Base-by-base conservation (phyloP, 345 rosid genomes). In the Bruguiera gymnorhiza region DNA sequence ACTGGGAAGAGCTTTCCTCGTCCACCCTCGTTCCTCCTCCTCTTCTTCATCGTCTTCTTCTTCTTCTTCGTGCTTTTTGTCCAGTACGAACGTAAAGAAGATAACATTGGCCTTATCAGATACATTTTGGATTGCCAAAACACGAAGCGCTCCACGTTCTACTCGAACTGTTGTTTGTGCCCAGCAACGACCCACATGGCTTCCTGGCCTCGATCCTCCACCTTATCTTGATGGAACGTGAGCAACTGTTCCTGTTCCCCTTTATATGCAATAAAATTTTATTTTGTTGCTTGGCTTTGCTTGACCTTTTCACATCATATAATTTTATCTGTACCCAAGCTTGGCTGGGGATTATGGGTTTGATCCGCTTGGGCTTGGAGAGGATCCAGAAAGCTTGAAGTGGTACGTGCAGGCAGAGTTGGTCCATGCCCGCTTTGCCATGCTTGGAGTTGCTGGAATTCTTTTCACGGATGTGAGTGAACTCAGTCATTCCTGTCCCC, bases 361-460 rank as follows among this genome's bases (percentile, higher is more conserved):
- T 69, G 96, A 91, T 79, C 99, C 97, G 5, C 91, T 94, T 5
- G 97, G 97, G 57, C 86, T 94, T 55, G 98, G 98, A 63, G 97
- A 91, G 70, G 89, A 91, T 69, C 96, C 92, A 0, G 83, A 84
- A 37, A 91, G 93, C 88, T 88, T 91, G 83, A 91, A 81, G 72
- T 94, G 97, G 98, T 94, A 87, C 56, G 99, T 91, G 69, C 97
- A 94, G 82, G 99, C 99, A 37, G 97, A 94, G 81, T 78, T 91
- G 73, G 96, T 91, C 59, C 99, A 88, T 71, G 68, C 92, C 63
- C 96, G 98, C 74, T 94, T 94, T 73, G 97, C 98, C 3, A 91
- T 87, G 98, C 86, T 85, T 9, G 98, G 97, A 59, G 89, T 88
- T 73, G 97, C 93, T 3, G 97, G 97, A 61, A 94, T 94, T 80